Conservation (phyloP, 2,329 filamentous ascomycete species). For the Ascochyta rabiei region DNA sequence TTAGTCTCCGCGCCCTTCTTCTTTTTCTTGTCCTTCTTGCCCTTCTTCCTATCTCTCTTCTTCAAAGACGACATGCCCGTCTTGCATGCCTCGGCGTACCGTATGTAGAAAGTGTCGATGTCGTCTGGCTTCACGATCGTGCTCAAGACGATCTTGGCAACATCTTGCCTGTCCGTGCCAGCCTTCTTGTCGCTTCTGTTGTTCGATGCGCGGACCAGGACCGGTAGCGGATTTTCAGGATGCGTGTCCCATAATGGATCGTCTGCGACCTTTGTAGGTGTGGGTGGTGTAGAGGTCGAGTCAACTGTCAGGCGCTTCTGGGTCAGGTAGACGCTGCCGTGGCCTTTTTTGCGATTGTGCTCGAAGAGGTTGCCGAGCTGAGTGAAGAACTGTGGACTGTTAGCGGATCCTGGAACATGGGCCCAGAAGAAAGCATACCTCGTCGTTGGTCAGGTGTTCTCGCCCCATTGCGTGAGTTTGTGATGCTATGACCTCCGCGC, state of each 20-base stretch:
- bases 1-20: conserved; percentile 57
- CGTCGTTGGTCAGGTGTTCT: conserved; percentile 65
- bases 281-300: conserved; percentile 45
- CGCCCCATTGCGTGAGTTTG: conserved; percentile 51
- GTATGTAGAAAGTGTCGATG: conserved; percentile 78
- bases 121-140: conserved; percentile 80
- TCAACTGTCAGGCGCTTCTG: conserved; percentile 70
- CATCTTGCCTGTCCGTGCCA: conserved; percentile 50
- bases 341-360: conserved; percentile 68
- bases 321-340: conserved; percentile 75
- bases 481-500: conserved; percentile 28
- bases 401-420: neutral
- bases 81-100: conserved; percentile 92
- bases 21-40: conserved; percentile 75
- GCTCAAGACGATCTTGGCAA: conserved; percentile 73
- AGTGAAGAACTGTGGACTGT: conserved; percentile 69
- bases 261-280: conserved; percentile 50
- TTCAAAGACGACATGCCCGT: conserved; percentile 86
- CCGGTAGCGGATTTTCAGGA: conserved; percentile 65
- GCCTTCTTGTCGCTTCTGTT: conserved; percentile 64
- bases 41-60: conserved; percentile 89
- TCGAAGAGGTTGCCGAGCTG: conserved; percentile 72
- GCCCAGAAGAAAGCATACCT: conserved; percentile 55
- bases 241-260: conserved; percentile 66
- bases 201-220: conserved; percentile 85